Evolutionary conservation across 768 basidiomycete species (phyloP).

Genomic region (Macrolepiota fuliginosa): DNA sequence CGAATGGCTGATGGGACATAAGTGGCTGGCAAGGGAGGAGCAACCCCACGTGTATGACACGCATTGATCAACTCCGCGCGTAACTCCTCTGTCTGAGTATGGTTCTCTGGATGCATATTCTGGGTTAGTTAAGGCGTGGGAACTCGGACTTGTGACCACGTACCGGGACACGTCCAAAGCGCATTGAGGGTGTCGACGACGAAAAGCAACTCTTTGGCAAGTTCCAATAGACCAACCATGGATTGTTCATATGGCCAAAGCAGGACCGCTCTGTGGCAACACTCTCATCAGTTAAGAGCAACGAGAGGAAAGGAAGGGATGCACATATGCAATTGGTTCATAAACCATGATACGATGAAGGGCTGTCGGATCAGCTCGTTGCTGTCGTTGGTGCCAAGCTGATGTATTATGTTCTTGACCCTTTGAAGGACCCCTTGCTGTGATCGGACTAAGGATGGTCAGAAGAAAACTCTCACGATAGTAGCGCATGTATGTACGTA

Average conservation of each 20-base stretch:
- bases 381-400: conserved; percentile 47
- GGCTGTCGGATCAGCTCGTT: conserved; percentile 65
- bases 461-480: background rate
- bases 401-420: conserved; percentile 51
- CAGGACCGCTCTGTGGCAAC: conserved; percentile 39
- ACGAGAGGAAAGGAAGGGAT: conserved; percentile 19
- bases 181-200: conserved; percentile 66
- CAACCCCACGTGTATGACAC: conserved; percentile 8
- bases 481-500: conserved; percentile 35
- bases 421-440: conserved; percentile 65
- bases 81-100: background rate
- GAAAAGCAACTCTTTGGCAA: conserved; percentile 62
- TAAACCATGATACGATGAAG: conserved; percentile 70
- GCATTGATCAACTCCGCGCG: conserved; percentile 1
- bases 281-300: background rate
- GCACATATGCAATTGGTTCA: conserved; percentile 63
- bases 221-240: conserved; percentile 55
- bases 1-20: background rate
- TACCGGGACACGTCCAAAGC: conserved; percentile 62
- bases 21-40: conserved; percentile 1
- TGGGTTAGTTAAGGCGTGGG: background rate
- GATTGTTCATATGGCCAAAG: conserved; percentile 64
- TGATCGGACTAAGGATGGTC: conserved; percentile 50
- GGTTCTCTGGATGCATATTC: background rate
- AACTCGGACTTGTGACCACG: conserved; percentile 12